These are phyloP conservation scores for Eimeria zaria DNA, from an alignment of 169 alveolate species.

Conservation along the genomic window DNA sequence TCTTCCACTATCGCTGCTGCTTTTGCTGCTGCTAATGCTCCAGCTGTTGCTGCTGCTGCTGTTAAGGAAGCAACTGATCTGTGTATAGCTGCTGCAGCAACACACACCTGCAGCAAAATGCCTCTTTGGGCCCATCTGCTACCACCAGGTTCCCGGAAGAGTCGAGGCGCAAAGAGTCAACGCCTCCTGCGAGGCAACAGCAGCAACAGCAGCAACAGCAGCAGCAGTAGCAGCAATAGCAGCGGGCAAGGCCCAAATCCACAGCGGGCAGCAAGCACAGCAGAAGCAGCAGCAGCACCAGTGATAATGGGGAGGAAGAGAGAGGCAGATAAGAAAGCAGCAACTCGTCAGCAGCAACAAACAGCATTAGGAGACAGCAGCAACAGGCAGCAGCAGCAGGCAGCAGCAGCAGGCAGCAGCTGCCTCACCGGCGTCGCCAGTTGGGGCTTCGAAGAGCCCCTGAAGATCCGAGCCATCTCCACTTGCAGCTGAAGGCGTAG, in stretches of 20 bases:
- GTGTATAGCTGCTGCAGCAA: neutral
- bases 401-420: neutral
- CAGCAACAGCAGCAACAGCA: neutral
- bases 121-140: slow-evolving; percentile 70
- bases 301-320: too few relatives aligned
- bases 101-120: slow-evolving; percentile 48
- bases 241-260: neutral
- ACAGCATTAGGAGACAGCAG: too few relatives aligned
- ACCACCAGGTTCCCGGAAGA: slow-evolving; percentile 44
- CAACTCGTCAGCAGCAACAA: neutral
- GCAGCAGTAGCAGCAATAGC: too few relatives aligned
- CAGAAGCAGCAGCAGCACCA: too few relatives aligned
- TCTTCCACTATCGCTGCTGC: neutral
- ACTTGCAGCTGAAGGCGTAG: neutral
- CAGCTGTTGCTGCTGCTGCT: slow-evolving; percentile 48
- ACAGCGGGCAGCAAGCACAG: too few relatives aligned
- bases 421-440: slow-evolving; percentile 39
- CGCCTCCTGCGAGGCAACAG: slow-evolving; percentile 13
- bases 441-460: slow-evolving; percentile 59
- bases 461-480: slow-evolving; percentile 32
- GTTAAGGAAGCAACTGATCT: neutral
- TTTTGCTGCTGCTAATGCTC: neutral
- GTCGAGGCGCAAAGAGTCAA: slow-evolving; percentile 31
- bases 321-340: neutral
- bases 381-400: too few relatives aligned